Evolutionary conservation across 805 yeast genomes (phyloP), one percentile per base, ranked within the genome.

Genomic region (Priceomyces castillae): DNA sequence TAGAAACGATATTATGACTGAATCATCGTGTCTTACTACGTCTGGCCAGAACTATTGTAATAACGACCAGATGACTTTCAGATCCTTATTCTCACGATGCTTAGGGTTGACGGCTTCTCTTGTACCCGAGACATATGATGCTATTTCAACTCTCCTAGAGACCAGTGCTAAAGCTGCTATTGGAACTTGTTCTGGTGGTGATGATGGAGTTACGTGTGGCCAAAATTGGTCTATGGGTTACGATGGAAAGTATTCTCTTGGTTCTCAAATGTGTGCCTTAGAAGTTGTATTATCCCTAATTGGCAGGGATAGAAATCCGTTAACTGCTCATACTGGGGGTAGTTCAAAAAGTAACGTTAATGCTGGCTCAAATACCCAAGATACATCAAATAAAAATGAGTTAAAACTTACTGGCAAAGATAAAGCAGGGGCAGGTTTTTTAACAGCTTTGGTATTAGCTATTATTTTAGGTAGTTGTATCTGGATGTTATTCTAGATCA

Each of bases 201-300:
- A 65, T 4, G 97, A 90, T 61, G 88, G 88, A 14, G 84, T 81
- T 49, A 90, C 97, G 0, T 89, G 96, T 67, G 95, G 96, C 37
- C 61, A 74, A 42, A 70, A 82, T 61, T 88, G 96, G 96, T 59
- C 74, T 11, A 65, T 64, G 30, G 70, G 76, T 4, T 85, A 84
- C 80, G 95, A 87, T 61, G 79, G 76, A 1, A 58, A 54, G 43
- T 86, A 77, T 53, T 96, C 96, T 1, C 73, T 88, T 31, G 96
- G 96, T 39, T 95, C 89, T 63, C 95, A 88, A 62, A 82, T 86
- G 74, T 67, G 79, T 28, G 95, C 95, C 0, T 65, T 86, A 40
- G 95, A 87, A 51, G 73, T 75, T 2, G 71, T 85, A 28, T 78
- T 77, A 25, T 51, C 61, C 5, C 46, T 62, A 47, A 46, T 61